Conservation (phyloP, 2,329 filamentous ascomycete species). For the Diaporthe ilicicola region DNA sequence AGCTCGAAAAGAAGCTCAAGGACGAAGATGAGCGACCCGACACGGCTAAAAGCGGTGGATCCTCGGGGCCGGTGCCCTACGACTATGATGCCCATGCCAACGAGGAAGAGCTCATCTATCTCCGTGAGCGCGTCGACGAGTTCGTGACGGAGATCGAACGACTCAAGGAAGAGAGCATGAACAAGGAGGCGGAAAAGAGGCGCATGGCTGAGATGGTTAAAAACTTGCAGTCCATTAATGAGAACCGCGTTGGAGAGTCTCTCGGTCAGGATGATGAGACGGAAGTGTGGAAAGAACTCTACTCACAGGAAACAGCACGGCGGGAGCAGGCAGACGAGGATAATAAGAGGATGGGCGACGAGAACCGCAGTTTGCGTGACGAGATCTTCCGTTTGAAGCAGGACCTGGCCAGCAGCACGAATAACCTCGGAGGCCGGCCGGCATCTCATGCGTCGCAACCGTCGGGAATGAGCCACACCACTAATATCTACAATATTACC, state of each 20-base stretch:
- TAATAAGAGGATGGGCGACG: conserved; percentile 80
- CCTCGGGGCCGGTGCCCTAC: conserved; percentile 64
- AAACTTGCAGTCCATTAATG: conserved; percentile 66
- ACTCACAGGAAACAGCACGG: conserved; percentile 89
- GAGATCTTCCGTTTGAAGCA: conserved; percentile 80
- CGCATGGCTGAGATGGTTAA: conserved; percentile 83
- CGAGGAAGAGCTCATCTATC: conserved; percentile 85
- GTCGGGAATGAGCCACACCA: conserved; percentile 61
- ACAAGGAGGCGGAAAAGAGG: conserved; percentile 84
- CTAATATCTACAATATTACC: conserved; percentile 72
- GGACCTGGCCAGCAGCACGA: conserved; percentile 53
- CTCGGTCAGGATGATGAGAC: conserved; percentile 45
- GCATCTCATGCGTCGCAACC: conserved; percentile 22
- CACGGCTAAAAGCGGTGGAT: conserved; percentile 64
- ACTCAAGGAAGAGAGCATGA: conserved; percentile 78
- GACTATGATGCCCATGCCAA: conserved; percentile 68
- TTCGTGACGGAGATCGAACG: conserved; percentile 86
- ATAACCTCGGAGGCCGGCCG: conserved; percentile 34
- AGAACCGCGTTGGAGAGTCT: conserved; percentile 47
- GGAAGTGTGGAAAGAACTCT: conserved; percentile 57
- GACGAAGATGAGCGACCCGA: conserved; percentile 70
- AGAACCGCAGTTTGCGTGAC: conserved; percentile 83
- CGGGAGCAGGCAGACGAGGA: conserved; percentile 93
- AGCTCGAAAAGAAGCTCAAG: conserved; percentile 82
- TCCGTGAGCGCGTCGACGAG: conserved; percentile 86